Base-by-base conservation (phyloP, 768 basidiomycete species). In the Trichaptum fuscoviolaceum region DNA sequence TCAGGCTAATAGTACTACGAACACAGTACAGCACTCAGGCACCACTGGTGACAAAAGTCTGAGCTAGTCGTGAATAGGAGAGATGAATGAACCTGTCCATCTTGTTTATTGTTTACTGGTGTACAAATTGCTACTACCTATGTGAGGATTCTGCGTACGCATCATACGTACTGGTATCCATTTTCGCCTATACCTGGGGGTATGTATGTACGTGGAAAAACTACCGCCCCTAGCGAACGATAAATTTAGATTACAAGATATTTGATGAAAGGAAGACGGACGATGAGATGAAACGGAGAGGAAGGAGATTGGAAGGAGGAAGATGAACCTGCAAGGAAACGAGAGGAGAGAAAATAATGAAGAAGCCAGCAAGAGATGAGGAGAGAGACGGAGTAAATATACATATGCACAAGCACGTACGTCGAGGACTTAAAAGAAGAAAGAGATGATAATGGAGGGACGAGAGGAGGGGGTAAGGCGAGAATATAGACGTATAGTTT, bases 401-500 rank as follows among this genome's bases (percentile, higher is more conserved):
- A 52, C 42, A 52, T 52, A 52, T 52, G 42, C 42, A 52, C 42
- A 52, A 12, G 10, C 42, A 52, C 10, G 42, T 52, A 15, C 42
- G 42, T 15, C 10, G 42, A 52, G 20, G 42, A 36, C 35, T 36
- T 7, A 7, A 36, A 52, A 52, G 15, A 2, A 52, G 20, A 52
- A 12, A 52, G 42, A 20, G 20, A 12, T 52, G 42, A 52, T 52
- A 52, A 15, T 52, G 42, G 20, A 20, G 20, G 12, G 10, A 52
- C 5, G 42, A 5, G 15, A 20, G 12, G 12, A 20, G 42, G 42
- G 20, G 3, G 42, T 3, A 20, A 20, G 42, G 15, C 42, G 42
- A 52, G 42, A 52, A 52, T 52, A 52, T 52, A 52, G 42, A 52
- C 42, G 42, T 52, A 52, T 52, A 52, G 42, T 52, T 52, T 52